Percentiles rank a stretch among this genome's conserved stretches.
Conservation (phyloP, 1,284 basidiomycete genomes). For the Trametes hirsuta region DNA sequence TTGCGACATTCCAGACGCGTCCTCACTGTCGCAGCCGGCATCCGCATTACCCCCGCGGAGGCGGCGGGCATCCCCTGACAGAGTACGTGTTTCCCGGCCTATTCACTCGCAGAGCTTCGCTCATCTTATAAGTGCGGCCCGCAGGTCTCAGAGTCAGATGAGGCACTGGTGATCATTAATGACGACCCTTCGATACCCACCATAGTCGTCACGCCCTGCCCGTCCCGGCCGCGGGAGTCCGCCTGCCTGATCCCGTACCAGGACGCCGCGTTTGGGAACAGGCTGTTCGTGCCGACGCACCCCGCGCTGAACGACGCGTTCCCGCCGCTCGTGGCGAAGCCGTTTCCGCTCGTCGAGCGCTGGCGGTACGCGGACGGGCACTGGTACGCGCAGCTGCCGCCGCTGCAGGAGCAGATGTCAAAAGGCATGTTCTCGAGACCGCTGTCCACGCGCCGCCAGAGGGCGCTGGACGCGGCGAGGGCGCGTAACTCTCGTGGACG, state of each 20-base stretch:
- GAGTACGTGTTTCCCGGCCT: background rate
- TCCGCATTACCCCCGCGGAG: conserved; percentile 10
- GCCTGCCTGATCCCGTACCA: conserved; percentile 55
- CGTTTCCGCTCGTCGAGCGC: conserved; percentile 37
- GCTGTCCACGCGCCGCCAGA: conserved; percentile 29
- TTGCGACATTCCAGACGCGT: background rate
- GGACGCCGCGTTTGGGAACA: conserved; percentile 53
- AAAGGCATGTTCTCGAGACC: conserved; percentile 45
- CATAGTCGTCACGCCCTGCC: conserved; percentile 54
- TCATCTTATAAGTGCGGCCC: background rate
- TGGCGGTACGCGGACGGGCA: conserved; percentile 58
- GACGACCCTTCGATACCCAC: conserved; percentile 46
- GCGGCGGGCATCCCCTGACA: conserved; percentile 19
- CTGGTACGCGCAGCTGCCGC: conserved; percentile 53
- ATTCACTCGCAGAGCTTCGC: background rate
- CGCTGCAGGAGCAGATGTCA: conserved; percentile 49
- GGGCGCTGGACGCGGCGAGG: conserved; percentile 18
- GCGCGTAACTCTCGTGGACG: conserved; percentile 17
- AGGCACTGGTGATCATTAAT: conserved; percentile 24
- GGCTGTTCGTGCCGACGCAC: conserved; percentile 55
- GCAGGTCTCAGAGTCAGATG: conserved; percentile 12
- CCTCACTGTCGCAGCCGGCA: conserved; percentile 2
- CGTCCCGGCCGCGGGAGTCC: conserved; percentile 40
- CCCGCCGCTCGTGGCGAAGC: conserved; percentile 43
- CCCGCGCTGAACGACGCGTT: conserved; percentile 51